Evolutionary conservation across 108 stramenopile genomes (phyloP).

Genomic region (Cyclotella cryptica): DNA sequence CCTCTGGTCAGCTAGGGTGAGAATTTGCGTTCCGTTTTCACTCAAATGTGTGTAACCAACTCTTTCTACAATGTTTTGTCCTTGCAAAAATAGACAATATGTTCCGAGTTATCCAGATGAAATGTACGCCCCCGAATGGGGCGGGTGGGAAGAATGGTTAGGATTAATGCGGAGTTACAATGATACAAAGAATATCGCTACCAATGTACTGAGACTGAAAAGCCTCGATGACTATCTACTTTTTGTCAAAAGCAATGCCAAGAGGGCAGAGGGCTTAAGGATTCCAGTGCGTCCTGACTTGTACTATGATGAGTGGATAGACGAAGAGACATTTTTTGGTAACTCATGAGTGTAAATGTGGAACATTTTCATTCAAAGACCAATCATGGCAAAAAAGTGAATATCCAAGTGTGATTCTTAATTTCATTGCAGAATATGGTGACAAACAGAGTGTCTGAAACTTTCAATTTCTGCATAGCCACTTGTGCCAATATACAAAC

Average conservation of each 20-base stretch:
- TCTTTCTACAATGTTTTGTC: too few relatives aligned
- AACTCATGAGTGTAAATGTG: background rate
- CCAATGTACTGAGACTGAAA: constrained; percentile 51
- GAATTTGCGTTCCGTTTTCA: background rate
- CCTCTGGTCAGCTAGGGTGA: constrained; percentile 53
- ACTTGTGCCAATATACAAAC: too few relatives aligned
- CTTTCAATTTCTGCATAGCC: too few relatives aligned
- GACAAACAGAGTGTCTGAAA: too few relatives aligned
- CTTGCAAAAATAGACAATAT: constrained; percentile 57
- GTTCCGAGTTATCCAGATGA: constrained; percentile 67
- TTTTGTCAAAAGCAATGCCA: constrained; percentile 57
- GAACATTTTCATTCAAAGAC: too few relatives aligned
- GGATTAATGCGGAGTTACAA: constrained; percentile 74
- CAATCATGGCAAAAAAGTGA: too few relatives aligned
- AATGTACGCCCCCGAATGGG: constrained; percentile 80
- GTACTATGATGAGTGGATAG: constrained; percentile 68
- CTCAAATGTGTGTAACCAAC: too few relatives aligned
- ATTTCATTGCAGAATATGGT: too few relatives aligned
- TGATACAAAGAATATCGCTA: constrained; percentile 59
- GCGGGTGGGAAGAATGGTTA: constrained; percentile 75
- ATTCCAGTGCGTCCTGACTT: constrained; percentile 71
- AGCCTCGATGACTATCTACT: constrained; percentile 58
- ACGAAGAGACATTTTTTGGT: constrained; percentile 65
- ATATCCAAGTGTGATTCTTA: too few relatives aligned
- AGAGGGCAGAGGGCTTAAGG: constrained; percentile 71